Base-by-base conservation (phyloP, 805 yeast species). In the Saccharomycopsis fodiens region DNA sequence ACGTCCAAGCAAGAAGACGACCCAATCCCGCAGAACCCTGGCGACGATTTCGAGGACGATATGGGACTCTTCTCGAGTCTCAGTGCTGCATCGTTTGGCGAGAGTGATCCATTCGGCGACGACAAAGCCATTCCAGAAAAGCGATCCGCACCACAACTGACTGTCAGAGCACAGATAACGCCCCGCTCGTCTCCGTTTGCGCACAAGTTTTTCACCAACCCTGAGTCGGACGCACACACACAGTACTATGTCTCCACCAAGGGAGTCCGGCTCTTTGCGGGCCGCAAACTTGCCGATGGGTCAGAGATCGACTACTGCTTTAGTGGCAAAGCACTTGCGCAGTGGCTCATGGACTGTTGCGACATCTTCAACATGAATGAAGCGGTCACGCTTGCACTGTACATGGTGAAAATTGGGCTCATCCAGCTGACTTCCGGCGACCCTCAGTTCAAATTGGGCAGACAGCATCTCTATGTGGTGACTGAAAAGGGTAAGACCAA, bases 321-420 rank as follows among this genome's bases (percentile, higher is more conserved):
- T 51, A 72, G 84, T 1, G 94, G 96, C 0, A 83, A 83, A 54
- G 82, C 93, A 0, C 66, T 82, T 0, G 73, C 79, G 62, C 96
- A 88, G 57, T 91, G 96, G 95, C 57, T 91, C 4, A 71, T 82
- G 76, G 97, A 91, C 52, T 88, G 96, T 57, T 84, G 96, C 1
- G 93, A 85, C 56, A 67, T 81, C 1, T 59, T 79, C 53, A 70
- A 70, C 42, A 57, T 62, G 0, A 63, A 65, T 10, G 85, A 78
- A 48, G 82, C 86, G 0, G 57, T 66, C 0, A 71, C 71, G 19
- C 61, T 82, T 10, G 76, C 80, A 0, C 66, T 70, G 3, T 56
- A 76, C 10, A 72, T 84, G 47, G 51, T 74, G 31, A 70, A 67
- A 40, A 54, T 65, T 35, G 71, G 70, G 0, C 59, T 81, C 4